Conservation (phyloP, 371 early-diverging fungal genomes). For the Cokeromyces recurvatus region DNA sequence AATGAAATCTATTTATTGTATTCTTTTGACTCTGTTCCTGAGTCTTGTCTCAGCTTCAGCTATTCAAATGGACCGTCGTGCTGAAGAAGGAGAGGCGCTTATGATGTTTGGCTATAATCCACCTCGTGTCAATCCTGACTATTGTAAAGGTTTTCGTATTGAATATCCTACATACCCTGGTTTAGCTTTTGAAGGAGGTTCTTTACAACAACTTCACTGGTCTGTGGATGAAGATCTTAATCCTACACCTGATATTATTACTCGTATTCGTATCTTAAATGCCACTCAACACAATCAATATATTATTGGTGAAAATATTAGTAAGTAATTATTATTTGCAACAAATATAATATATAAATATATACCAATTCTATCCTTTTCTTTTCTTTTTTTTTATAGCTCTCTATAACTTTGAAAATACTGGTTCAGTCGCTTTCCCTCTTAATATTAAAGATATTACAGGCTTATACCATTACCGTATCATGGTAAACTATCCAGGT, state of each 20-base stretch:
- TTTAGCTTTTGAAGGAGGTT: slow-evolving; percentile 16
- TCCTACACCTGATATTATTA: slow-evolving; percentile 21
- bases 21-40: not conserved
- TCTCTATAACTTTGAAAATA: slow-evolving; percentile 10
- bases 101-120: slow-evolving; percentile 43
- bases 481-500: slow-evolving; percentile 34
- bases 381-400: slow-evolving; percentile 4
- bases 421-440: slow-evolving; percentile 20
- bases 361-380: not conserved
- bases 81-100: slow-evolving; percentile 33
- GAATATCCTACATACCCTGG: slow-evolving; percentile 24
- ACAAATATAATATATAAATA: not conserved
- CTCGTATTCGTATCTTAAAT: slow-evolving; percentile 32
- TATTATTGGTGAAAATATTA: slow-evolving; percentile 29
- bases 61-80: slow-evolving; percentile 9
- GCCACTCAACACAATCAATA: slow-evolving; percentile 30
- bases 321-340: no score
- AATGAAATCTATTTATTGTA: no score
- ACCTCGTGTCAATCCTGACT: slow-evolving; percentile 45
- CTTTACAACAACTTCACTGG: slow-evolving; percentile 24
- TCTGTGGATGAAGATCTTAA: slow-evolving; percentile 19
- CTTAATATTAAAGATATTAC: slow-evolving; percentile 16
- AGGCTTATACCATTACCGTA: slow-evolving; percentile 30
- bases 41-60: not conserved
- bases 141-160: slow-evolving; percentile 34